Evolutionary conservation across 495 filamentous ascomycete species (phyloP), one percentile per base, ranked within the genome.

Genomic region (Neurospora pannonica): DNA sequence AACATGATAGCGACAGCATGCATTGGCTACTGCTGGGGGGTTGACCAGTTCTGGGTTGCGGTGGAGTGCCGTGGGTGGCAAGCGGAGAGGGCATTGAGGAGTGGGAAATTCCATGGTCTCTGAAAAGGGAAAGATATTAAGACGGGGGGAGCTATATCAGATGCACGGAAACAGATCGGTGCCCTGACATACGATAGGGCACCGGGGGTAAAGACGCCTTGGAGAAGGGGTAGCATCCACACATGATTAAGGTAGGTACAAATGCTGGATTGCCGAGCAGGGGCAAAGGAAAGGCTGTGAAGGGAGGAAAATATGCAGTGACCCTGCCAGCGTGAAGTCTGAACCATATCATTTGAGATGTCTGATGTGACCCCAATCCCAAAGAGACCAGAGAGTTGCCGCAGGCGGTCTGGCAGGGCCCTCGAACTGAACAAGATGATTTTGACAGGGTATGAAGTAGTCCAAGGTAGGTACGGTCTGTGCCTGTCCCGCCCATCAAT

Each of bases 141-240:
- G 80, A 76, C 81, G 80, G 76, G 81, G 84, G 82, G 75, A 75
- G 75, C 80, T 84, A 86, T 86, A 86, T 79, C 81, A 83, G 75
- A 77, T 76, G 77, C 77, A 75, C 78, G 77, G 77, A 79, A 82
- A 80, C 78, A 81, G 79, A 81, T 81, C 76, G 77, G 67, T 80
- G 78, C 77, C 82, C 78, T 81, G 80, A 81, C 82, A 82, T 77
- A 77, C 82, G 79, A 83, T 83, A 85, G 81, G 83, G 81, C 81
- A 71, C 76, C 78, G 75, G 76, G 76, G 76, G 28, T 78, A 75
- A 77, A 76, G 75, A 72, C 67, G 62, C 73, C 40, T 74, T 70
- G 70, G 70, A 73, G 54, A 67, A 67, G 54, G 54, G 54, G 54
- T 67, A 67, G 71, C 74, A 74, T 71, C 54, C 70, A 60, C 54